Evolutionary conservation across 768 basidiomycete species (phyloP).

Genomic region (Fomitopsis serialis): DNA sequence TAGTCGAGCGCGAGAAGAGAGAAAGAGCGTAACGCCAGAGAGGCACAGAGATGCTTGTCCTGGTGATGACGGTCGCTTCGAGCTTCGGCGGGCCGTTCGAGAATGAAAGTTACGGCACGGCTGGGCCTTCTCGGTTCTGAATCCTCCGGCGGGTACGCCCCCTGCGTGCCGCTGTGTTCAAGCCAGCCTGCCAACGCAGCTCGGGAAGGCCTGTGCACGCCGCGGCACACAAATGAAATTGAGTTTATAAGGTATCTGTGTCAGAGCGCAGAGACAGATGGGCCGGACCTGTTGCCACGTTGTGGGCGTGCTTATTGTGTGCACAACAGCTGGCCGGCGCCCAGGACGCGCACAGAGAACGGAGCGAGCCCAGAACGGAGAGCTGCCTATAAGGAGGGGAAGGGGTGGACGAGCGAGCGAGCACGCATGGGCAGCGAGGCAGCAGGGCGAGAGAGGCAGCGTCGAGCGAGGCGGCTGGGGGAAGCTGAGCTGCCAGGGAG

Average conservation of each 20-base stretch:
- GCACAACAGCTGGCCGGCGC: constrained; percentile 8
- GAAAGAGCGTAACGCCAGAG: constrained; percentile 21
- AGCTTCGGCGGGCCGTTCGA: constrained; percentile 22
- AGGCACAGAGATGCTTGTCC: constrained; percentile 17
- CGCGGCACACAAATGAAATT: constrained; percentile 7
- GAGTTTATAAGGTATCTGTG: constrained; percentile 7
- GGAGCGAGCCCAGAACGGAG: not conserved
- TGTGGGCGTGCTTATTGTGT: constrained; percentile 21
- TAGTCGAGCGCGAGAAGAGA: constrained; percentile 24
- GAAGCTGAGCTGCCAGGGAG: not conserved
- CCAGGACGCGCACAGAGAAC: constrained; percentile 2
- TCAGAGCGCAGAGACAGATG: not conserved
- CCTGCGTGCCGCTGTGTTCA: not conserved
- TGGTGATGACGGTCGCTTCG: constrained; percentile 16
- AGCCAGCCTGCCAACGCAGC: not conserved
- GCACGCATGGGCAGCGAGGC: constrained; percentile 26
- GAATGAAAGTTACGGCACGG: constrained; percentile 16
- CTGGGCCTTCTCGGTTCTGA: not conserved
- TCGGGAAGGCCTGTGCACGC: constrained; percentile 8
- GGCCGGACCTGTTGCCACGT: constrained; percentile 22
- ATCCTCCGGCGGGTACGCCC: not conserved
- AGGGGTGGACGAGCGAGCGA: constrained; percentile 8
- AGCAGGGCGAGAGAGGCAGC: constrained; percentile 2
- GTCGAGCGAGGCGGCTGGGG: not conserved
- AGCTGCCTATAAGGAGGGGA: constrained; percentile 2